These are phyloP conservation scores for Penicillium simplicissimum DNA, from an alignment of 495 filamentous ascomycete genomes.

Conservation along the genomic window DNA sequence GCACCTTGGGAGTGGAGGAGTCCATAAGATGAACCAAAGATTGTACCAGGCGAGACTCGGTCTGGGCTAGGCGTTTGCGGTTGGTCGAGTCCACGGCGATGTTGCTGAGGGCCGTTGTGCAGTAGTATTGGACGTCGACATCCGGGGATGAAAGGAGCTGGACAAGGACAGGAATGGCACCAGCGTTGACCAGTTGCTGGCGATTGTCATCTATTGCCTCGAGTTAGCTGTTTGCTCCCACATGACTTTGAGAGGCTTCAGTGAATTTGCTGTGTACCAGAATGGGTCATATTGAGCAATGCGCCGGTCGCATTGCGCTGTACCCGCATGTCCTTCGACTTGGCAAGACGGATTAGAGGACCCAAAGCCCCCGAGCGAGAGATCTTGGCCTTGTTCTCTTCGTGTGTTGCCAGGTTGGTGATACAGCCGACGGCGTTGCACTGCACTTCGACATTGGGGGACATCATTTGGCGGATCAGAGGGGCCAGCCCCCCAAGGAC, in stretches of 20 bases:
- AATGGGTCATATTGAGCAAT: conserved; percentile 98
- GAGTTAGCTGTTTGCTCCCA: background rate
- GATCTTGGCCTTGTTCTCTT: conserved; percentile 99
- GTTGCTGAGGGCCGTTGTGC: conserved; percentile 96
- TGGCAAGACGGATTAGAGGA: conserved; percentile 87
- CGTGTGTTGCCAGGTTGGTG: conserved; percentile 95
- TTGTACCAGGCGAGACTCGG: conserved; percentile 84
- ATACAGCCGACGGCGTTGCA: conserved; percentile 99
- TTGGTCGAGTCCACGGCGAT: conserved; percentile 94
- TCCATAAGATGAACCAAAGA: conserved; percentile 96
- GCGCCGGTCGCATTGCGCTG: conserved; percentile 97
- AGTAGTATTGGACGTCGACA: conserved; percentile 99
- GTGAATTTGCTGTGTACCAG: conserved; percentile 59
- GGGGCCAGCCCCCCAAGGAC: conserved; percentile 85
- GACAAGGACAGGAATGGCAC: conserved; percentile 94
- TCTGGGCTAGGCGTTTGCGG: conserved; percentile 84
- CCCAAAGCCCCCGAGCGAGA: conserved; percentile 90
- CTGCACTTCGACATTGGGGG: conserved; percentile 97
- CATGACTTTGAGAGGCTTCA: background rate
- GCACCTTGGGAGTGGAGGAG: conserved; percentile 93
- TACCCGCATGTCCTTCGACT: conserved; percentile 97
- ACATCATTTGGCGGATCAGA: conserved; percentile 97
- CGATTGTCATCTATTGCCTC: conserved; percentile 81
- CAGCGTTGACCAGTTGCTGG: conserved; percentile 93
- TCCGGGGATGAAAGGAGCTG: conserved; percentile 88